Percentiles rank a stretch among this genome's conserved stretches.
Evolutionary conservation across 306 rosid genomes (phyloP).

Genomic region (Clitoria ternatea): DNA sequence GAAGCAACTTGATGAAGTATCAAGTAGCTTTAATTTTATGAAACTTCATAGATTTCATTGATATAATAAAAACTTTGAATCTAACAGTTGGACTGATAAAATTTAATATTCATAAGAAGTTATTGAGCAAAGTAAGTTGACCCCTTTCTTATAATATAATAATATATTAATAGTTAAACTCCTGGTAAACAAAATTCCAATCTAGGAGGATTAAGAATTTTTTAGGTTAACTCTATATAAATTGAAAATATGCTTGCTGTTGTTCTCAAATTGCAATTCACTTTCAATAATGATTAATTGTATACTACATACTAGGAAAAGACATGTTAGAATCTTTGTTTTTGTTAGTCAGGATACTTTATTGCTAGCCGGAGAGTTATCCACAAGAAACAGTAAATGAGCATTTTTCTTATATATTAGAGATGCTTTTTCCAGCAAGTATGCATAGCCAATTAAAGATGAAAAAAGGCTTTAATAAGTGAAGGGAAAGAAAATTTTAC

Average conservation of each 20-base stretch:
- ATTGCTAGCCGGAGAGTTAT: not conserved
- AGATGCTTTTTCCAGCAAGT: not conserved
- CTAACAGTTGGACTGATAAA: no score
- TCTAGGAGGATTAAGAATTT: not conserved
- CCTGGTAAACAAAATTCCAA: not conserved
- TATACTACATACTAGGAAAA: not conserved
- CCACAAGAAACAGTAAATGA: not conserved
- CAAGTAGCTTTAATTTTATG: no score
- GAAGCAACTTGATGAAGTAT: no score
- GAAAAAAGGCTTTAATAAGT: not conserved
- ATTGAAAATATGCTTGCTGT: not conserved
- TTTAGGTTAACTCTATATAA: not conserved
- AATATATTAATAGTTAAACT: no score
- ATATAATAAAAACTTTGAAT: no score
- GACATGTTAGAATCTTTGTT: not conserved
- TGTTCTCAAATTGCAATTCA: not conserved
- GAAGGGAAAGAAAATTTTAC: not conserved
- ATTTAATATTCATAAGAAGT: no score
- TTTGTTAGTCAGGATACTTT: not conserved
- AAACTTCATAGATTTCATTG: no score
- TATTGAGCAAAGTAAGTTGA: no score
- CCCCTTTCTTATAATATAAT: no score
- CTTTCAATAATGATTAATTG: not conserved
- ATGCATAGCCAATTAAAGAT: not conserved
- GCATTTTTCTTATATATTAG: not conserved